Base-by-base conservation (phyloP, 1,284 basidiomycete species). In the Vanrija pseudolonga region DNA sequence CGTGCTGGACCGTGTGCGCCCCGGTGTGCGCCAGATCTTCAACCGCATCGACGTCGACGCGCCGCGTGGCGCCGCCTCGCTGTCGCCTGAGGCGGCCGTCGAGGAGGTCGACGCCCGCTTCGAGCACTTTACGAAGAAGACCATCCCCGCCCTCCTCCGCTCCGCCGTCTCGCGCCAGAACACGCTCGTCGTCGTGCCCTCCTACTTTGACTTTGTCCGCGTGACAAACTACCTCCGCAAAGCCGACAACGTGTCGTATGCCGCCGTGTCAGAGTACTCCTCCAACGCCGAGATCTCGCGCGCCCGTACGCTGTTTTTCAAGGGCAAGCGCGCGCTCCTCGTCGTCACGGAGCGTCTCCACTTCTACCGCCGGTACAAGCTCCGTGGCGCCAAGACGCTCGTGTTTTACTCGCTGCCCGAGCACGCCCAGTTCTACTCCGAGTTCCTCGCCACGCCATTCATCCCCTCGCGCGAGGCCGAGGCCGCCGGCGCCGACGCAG, bases 311-410 rank as follows among this genome's bases (percentile, higher is more conserved):
- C 84, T 88, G 0, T 98, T 99, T 79, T 97, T 96, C 81, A 82
- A 81, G 41, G 90, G 90, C 50, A 88, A 89, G 67, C 91, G 88
- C 64, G 80, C 86, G 0, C 90, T 98, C 79, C 74, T 99, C 20
- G 79, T 98, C 59, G 81, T 98, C 63, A 97, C 90, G 57, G 96
- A 99, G 73, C 85, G 96, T 19, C 97, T 98, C 80, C 93, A 98
- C 76, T 99, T 98, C 73, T 98, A 94, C 82, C 84, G 90, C 58
- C 82, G 90, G 50, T 96, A 96, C 78, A 90, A 89, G 63, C 83
- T 97, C 45, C 81, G 94, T 62, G 96, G 95, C 8, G 89, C 93
- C 50, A 85, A 88, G 55, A 97, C 96, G 59, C 72, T 98, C 53
- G 80, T 98, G 24, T 98, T 97, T 77, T 99, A 98, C 70, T 86